These are phyloP conservation scores for Blastobotrys muscicola DNA, from an alignment of 805 yeast genomes.

Conservation along the genomic window DNA sequence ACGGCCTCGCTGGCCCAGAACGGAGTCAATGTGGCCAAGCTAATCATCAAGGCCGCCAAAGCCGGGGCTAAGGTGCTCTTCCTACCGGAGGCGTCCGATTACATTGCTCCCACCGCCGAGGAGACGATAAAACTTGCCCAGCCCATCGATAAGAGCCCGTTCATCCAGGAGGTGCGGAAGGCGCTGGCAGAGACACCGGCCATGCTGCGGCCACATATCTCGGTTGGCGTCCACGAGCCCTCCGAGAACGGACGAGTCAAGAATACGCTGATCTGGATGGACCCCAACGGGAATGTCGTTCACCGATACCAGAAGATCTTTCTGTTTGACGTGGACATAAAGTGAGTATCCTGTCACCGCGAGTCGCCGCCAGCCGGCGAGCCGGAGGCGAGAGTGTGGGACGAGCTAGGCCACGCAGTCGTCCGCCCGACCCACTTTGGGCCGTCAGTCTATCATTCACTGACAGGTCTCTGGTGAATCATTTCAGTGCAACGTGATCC, in stretches of 20 bases:
- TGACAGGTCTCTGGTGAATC: too few species aligned
- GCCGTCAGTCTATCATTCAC: too few species aligned
- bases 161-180: slow-evolving; percentile 33
- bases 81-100: slow-evolving; percentile 91
- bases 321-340: slow-evolving; percentile 76
- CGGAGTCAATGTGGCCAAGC: slow-evolving; percentile 44
- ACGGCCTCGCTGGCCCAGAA: slow-evolving; percentile 53
- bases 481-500: too few species aligned
- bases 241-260: slow-evolving; percentile 38
- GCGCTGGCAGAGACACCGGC: slow-evolving; percentile 36
- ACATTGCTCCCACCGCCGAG: slow-evolving; percentile 44
- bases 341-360: slow-evolving; percentile 18
- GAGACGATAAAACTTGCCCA: slow-evolving; percentile 58
- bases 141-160: slow-evolving; percentile 33
- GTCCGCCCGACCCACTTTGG: too few species aligned
- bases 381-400: too few species aligned
- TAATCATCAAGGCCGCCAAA: slow-evolving; percentile 56
- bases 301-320: slow-evolving; percentile 79
- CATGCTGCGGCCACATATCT: slow-evolving; percentile 47
- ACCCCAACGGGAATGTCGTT: slow-evolving; percentile 51
- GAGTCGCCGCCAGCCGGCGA: too few species aligned
- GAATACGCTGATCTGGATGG: slow-evolving; percentile 68
- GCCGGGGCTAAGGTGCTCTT: slow-evolving; percentile 60
- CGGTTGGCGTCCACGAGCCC: slow-evolving; percentile 88
- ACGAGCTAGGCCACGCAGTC: too few species aligned